These are phyloP conservation scores for Bruguiera hainesii DNA, from an alignment of 441 rosid genomes.

Conservation along the genomic window DNA sequence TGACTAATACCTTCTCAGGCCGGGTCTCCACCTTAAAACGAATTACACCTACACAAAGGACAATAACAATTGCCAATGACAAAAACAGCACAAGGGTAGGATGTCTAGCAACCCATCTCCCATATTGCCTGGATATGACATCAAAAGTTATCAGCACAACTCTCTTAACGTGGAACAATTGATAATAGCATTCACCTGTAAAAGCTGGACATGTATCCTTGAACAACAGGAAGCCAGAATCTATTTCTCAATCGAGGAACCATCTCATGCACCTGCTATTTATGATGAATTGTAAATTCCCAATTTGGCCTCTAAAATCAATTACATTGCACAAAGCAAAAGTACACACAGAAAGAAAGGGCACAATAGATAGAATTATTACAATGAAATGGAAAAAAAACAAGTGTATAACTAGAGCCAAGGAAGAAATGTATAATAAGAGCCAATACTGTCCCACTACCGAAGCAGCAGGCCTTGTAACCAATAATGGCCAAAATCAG, in stretches of 20 bases:
- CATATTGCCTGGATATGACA: conserved; percentile 62
- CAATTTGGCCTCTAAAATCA: background rate
- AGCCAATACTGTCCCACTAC: no score
- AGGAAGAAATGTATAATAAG: no score
- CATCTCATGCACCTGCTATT: conserved; percentile 29
- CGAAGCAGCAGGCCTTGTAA: no score
- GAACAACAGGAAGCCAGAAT: conserved; percentile 63
- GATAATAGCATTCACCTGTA: conserved; percentile 47
- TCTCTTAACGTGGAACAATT: background rate
- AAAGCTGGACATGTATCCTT: conserved; percentile 70
- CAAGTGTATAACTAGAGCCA: no score
- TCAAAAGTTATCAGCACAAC: conserved; percentile 15
- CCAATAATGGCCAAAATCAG: no score
- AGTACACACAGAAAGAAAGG: background rate
- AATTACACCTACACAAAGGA: conserved; percentile 78
- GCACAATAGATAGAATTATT: background rate
- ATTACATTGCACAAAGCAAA: conserved; percentile 4
- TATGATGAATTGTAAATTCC: conserved; percentile 8
- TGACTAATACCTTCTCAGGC: conserved; percentile 72
- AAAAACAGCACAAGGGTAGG: conserved; percentile 61
- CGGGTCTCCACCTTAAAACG: conserved; percentile 90
- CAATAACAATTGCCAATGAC: conserved; percentile 59
- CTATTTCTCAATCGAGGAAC: conserved; percentile 34
- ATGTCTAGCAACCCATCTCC: conserved; percentile 87
- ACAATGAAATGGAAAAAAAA: background rate